phyloP scores from a whole-genome alignment of 345 rosid species.

The Eucalyptus tenuipes region DNA sequence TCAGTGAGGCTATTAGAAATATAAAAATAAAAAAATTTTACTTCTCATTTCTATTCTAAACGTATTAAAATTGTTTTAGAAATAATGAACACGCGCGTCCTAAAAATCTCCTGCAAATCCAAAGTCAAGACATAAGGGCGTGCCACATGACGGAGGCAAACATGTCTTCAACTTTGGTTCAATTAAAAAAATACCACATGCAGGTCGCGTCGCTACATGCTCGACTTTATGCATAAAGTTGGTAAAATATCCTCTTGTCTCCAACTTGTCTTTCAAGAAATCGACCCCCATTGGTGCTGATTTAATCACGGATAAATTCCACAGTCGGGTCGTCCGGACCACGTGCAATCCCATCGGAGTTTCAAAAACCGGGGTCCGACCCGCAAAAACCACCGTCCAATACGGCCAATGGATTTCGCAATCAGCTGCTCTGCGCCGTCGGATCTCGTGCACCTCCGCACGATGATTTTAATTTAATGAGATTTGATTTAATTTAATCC shows the following conservation, averaged over 20 bases:
- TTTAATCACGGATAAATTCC: neutral
- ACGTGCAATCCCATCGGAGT: neutral
- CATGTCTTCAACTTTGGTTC: neutral
- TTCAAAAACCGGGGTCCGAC: neutral
- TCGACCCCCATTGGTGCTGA: neutral
- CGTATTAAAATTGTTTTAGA: no score
- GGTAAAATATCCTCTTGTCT: neutral
- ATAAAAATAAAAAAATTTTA: rapidly evolving
- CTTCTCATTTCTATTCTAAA: no score
- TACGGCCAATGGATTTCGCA: neutral
- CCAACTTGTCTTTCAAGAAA: neutral
- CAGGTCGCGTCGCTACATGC: neutral
- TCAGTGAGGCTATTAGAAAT: no score
- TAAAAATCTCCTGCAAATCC: rapidly evolving
- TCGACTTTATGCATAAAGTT: neutral
- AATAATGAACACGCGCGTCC: no score
- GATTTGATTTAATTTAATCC: neutral
- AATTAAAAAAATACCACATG: no score
- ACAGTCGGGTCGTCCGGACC: neutral
- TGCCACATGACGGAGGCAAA: neutral
- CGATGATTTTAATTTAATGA: no score
- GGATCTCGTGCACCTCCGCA: neutral
- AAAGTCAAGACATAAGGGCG: neutral
- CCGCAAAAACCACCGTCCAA: neutral
- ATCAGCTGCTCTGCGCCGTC: neutral